These are phyloP conservation scores for Pseudogymnoascus sp. DNA, from an alignment of 2,329 filamentous ascomycete species.

Conservation along the genomic window DNA sequence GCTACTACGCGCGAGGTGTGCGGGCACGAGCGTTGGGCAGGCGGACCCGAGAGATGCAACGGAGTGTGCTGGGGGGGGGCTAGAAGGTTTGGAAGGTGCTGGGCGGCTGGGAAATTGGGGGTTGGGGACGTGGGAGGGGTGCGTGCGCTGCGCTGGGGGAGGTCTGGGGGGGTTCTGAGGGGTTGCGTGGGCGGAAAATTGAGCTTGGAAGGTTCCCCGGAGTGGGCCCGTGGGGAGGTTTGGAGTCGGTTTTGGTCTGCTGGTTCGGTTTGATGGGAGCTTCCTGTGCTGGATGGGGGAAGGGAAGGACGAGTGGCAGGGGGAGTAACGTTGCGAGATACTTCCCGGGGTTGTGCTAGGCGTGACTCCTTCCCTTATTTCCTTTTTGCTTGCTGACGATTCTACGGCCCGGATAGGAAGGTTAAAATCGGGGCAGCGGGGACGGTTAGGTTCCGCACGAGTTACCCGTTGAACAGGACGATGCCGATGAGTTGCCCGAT, in stretches of 20 bases:
- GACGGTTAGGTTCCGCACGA: not conserved
- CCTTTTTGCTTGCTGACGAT: not conserved
- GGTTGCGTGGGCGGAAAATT: not conserved
- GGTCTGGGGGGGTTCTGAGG: not conserved
- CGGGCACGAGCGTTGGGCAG: not conserved
- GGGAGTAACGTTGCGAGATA: constrained; percentile 1
- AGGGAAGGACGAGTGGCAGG: not conserved
- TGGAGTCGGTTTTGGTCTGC: not conserved
- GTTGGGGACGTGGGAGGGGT: not conserved
- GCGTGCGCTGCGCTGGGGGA: not conserved
- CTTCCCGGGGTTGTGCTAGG: not conserved
- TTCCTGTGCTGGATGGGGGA: not conserved
- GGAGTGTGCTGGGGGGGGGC: not conserved
- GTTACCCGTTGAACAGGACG: not conserved
- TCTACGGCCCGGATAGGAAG: not conserved
- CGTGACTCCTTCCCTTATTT: not conserved
- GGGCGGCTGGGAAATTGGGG: not conserved
- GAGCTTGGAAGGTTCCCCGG: not conserved
- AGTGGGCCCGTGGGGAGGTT: not conserved
- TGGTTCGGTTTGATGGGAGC: not conserved
- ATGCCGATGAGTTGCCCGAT: not conserved
- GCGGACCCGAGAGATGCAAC: not conserved
- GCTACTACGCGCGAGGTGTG: not conserved
- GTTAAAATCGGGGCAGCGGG: not conserved
- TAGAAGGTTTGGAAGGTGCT: not conserved